Evolutionary conservation across 2,329 filamentous ascomycete species (phyloP).

Genomic region (Grosmannia huntii): DNA sequence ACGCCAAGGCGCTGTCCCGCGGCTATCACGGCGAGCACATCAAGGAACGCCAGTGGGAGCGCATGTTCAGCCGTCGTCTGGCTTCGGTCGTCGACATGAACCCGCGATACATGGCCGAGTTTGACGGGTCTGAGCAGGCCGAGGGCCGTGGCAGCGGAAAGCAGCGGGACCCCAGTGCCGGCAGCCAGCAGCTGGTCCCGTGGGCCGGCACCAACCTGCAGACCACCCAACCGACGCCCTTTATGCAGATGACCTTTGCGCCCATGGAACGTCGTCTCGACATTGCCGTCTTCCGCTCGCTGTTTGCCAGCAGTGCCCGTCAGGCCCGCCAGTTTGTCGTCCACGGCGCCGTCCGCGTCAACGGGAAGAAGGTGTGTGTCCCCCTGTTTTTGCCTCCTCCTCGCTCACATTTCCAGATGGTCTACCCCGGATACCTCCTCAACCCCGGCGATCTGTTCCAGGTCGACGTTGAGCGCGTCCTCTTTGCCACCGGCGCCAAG

Average conservation of each 20-base stretch:
- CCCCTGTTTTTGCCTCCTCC: neutral
- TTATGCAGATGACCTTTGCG: slow-evolving; percentile 92
- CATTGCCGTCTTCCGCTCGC: slow-evolving; percentile 81
- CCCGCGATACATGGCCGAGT: slow-evolving; percentile 59
- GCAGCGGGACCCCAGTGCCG: slow-evolving; percentile 17
- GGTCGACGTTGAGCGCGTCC: slow-evolving; percentile 76
- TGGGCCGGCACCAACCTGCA: slow-evolving; percentile 15
- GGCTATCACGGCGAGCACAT: slow-evolving; percentile 94
- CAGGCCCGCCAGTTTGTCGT: slow-evolving; percentile 92
- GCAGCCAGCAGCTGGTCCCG: neutral
- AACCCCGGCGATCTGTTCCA: slow-evolving; percentile 99
- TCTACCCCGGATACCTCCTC: slow-evolving; percentile 79
- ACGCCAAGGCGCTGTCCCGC: slow-evolving; percentile 69
- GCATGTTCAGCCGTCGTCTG: slow-evolving; percentile 76
- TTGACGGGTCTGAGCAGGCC: slow-evolving; percentile 75
- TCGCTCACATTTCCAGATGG: slow-evolving; percentile 48
- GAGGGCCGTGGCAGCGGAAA: slow-evolving; percentile 71
- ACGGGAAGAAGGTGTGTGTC: slow-evolving; percentile 71
- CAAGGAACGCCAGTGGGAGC: slow-evolving; percentile 83
- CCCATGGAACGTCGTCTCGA: slow-evolving; percentile 85
- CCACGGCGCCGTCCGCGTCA: slow-evolving; percentile 88
- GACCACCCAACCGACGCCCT: slow-evolving; percentile 51
- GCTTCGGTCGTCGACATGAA: slow-evolving; percentile 79
- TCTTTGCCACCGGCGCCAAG: slow-evolving; percentile 71
- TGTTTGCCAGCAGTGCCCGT: slow-evolving; percentile 87